These are phyloP conservation scores for Rubia balearica DNA, from an alignment of 305 asterid species.

Conservation along the genomic window DNA sequence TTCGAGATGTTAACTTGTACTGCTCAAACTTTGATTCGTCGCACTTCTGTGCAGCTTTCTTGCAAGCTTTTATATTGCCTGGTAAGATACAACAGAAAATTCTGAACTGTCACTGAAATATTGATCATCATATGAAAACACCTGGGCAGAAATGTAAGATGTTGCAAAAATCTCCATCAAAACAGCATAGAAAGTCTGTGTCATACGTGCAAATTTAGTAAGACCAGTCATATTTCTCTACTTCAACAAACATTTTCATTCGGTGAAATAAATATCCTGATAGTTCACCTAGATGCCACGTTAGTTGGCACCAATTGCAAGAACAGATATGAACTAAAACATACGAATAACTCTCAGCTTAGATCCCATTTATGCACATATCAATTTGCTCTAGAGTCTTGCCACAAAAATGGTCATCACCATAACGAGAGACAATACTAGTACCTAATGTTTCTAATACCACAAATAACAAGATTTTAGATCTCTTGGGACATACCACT, in stretches of 20 bases:
- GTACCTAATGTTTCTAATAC: neutral
- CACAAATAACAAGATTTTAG: neutral
- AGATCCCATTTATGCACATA: neutral
- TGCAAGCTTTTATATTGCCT: constrained; percentile 84
- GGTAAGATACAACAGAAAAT: constrained; percentile 10
- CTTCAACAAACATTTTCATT: neutral
- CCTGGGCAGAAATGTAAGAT: neutral
- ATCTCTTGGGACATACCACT: constrained; percentile 48
- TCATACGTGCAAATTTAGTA: neutral
- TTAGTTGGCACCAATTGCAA: neutral
- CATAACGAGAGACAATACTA: neutral
- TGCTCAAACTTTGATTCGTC: constrained; percentile 69
- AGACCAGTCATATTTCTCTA: neutral
- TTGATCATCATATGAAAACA: neutral
- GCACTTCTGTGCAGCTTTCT: constrained; percentile 64
- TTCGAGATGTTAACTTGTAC: constrained; percentile 47
- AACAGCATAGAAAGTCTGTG: neutral
- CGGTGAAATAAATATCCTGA: neutral
- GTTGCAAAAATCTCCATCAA: neutral
- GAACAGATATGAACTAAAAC: neutral
- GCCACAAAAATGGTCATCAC: neutral
- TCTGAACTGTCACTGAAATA: neutral
- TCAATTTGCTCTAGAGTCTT: neutral
- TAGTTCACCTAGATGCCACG: neutral
- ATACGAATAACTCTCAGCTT: neutral